Evolutionary conservation across 2,329 filamentous ascomycete species (phyloP).

Genomic region (Neobulgaria alba): DNA sequence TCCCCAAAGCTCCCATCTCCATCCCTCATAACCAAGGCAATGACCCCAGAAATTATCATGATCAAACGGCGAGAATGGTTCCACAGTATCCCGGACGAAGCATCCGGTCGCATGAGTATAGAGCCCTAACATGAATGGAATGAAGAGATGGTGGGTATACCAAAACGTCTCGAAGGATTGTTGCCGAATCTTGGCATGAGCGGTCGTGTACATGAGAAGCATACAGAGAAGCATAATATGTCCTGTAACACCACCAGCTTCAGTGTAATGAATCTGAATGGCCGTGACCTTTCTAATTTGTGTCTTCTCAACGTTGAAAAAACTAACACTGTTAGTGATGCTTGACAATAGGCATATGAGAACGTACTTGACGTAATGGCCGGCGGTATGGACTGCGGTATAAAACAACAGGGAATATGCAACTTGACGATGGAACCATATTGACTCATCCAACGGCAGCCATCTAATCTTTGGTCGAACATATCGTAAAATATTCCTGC

Average conservation of each 20-base stretch:
- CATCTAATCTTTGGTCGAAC: constrained; percentile 81
- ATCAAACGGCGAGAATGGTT: constrained; percentile 75
- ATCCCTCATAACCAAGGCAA: constrained; percentile 91
- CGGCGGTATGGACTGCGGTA: constrained; percentile 63
- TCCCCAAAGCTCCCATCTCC: constrained; percentile 90
- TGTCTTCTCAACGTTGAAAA: constrained; percentile 85
- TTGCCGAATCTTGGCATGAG: constrained; percentile 86
- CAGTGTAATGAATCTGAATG: constrained; percentile 82
- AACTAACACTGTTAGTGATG: constrained; percentile 41
- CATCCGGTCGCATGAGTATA: constrained; percentile 96
- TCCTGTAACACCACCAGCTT: constrained; percentile 86
- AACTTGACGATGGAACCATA: constrained; percentile 94
- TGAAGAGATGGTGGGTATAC: constrained; percentile 98
- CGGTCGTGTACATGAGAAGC: constrained; percentile 95
- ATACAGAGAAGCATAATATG: constrained; percentile 99
- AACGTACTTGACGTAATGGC: constrained; percentile 88
- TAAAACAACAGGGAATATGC: constrained; percentile 85
- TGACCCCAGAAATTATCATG: constrained; percentile 78
- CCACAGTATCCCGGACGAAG: constrained; percentile 77
- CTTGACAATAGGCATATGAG: background rate
- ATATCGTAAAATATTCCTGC: constrained; percentile 77
- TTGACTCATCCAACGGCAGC: constrained; percentile 88
- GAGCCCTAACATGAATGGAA: constrained; percentile 85
- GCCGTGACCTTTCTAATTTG: constrained; percentile 76
- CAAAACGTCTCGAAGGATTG: constrained; percentile 98